Conservation (phyloP, 805 yeast species). For the Candida pseudofarinosa region DNA sequence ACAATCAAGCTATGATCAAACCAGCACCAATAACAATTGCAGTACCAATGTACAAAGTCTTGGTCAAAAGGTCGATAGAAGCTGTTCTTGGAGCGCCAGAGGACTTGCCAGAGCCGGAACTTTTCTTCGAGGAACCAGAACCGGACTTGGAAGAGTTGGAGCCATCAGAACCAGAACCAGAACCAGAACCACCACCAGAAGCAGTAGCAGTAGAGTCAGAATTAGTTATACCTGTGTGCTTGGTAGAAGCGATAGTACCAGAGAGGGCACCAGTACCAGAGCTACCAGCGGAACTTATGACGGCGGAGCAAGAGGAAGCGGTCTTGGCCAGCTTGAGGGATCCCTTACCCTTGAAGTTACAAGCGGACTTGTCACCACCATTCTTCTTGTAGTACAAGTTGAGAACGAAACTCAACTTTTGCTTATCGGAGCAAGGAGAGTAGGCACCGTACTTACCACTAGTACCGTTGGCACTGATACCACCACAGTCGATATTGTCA, state of each 20-base stretch:
- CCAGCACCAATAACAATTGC: constrained; percentile 26
- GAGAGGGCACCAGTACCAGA: constrained; percentile 60
- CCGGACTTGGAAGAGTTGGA: constrained; percentile 26
- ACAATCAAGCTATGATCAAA: constrained; percentile 13
- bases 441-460: constrained; percentile 39
- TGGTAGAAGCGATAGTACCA: constrained; percentile 20
- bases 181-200: constrained; percentile 19
- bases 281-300: constrained; percentile 62
- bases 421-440: constrained; percentile 34
- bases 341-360: constrained; percentile 40
- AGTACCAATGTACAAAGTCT: constrained; percentile 19
- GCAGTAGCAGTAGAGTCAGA: constrained; percentile 18
- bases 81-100: constrained; percentile 12
- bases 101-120: constrained; percentile 16
- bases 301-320: constrained; percentile 50
- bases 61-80: constrained; percentile 14
- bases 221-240: constrained; percentile 25
- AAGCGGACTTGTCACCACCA: constrained; percentile 23
- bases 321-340: constrained; percentile 28
- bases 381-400: constrained; percentile 34
- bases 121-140: constrained; percentile 13
- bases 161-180: constrained; percentile 6
- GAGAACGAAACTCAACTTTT: constrained; percentile 35
- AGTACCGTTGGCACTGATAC: constrained; percentile 35
- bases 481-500: constrained; percentile 31